Base-by-base conservation (phyloP, 805 yeast genomes). In the Wickerhamomyces rabaulensis region DNA sequence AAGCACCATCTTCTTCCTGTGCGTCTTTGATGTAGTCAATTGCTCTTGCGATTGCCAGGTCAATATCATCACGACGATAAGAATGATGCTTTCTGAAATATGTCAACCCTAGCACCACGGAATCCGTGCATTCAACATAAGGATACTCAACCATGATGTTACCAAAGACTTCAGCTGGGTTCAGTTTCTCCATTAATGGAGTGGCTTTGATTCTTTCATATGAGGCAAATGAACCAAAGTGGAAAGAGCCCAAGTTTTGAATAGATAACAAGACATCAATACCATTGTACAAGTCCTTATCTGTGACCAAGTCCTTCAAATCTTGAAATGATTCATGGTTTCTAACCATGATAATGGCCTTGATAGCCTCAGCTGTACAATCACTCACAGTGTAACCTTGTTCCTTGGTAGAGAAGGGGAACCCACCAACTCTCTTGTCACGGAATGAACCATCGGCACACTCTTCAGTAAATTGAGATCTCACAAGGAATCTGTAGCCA, bases 81-180 rank as follows among this genome's bases (percentile, higher is more conserved):
- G 76, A 71, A 58, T 77, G 81, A 58, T 79, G 70, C 49, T 80
- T 74, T 40, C 82, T 71, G 68, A 90, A 94, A 62, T 84, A 86
- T 0, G 87, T 82, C 48, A 94, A 70, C 0, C 99, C 99, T 31
- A 94, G 68, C 6, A 94, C 95, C 1, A 92, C 82, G 0, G 98
- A 91, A 66, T 95, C 99, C 0, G 98, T 90, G 64, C 99, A 94
- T 65, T 94, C 99, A 19, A 95, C 97, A 61, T 94, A 94, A 0
- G 99, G 98, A 63, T 88, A 94, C 65, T 94, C 99, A 22, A 94
- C 95, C 99, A 94, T 94, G 49, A 94, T 94, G 56, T 94, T 91
- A 48, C 96, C 96, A 67, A 94, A 94, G 0, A 94, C 99, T 63
- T 94, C 99, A 1, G 99, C 99, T 0, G 99, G 98, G 55, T 92